These are phyloP conservation scores for Quercus ilex DNA, from an alignment of 306 rosid species.

Conservation along the genomic window DNA sequence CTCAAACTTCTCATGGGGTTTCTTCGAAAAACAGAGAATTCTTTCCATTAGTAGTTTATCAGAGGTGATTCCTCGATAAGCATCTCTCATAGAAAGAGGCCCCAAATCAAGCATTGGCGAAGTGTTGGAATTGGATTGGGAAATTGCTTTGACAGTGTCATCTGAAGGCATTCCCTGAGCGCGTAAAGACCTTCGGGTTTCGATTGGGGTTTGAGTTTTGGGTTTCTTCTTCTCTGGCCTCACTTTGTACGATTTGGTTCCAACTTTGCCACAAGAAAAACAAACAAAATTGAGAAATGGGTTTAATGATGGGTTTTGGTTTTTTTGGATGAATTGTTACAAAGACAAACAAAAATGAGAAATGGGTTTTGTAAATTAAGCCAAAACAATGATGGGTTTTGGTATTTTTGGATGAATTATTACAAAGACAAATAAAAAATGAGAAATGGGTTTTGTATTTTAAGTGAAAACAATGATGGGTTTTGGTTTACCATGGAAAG, in stretches of 20 bases:
- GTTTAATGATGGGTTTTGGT: too few relatives aligned
- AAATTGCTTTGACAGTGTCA: conserved; percentile 6
- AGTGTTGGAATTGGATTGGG: not conserved
- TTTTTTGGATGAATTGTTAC: too few relatives aligned
- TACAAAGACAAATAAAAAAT: too few relatives aligned
- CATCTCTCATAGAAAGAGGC: conserved; percentile 49
- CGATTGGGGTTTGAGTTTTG: conserved; percentile 50
- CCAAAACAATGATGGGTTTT: not conserved
- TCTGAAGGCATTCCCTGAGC: conserved; percentile 47
- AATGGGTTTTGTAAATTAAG: not conserved
- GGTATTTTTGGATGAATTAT: too few relatives aligned
- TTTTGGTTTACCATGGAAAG: not conserved
- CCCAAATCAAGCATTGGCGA: conserved; percentile 20
- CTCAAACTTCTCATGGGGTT: conserved; percentile 7
- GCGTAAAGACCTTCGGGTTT: conserved; percentile 67
- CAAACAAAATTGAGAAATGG: not conserved
- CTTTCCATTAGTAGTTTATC: conserved; percentile 35
- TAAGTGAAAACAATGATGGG: too few relatives aligned
- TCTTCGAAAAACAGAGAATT: conserved; percentile 32
- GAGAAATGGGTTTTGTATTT: too few relatives aligned
- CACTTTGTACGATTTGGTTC: conserved; percentile 42
- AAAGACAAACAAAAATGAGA: not conserved
- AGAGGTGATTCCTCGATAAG: conserved; percentile 34
- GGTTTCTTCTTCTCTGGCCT: conserved; percentile 42
- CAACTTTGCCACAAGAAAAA: conserved; percentile 30